Percentiles rank a stretch among this genome's conserved stretches.
Evolutionary conservation across 2,329 filamentous ascomycete species (phyloP).

Genomic region (Clarireedia homoeocarpa): DNA sequence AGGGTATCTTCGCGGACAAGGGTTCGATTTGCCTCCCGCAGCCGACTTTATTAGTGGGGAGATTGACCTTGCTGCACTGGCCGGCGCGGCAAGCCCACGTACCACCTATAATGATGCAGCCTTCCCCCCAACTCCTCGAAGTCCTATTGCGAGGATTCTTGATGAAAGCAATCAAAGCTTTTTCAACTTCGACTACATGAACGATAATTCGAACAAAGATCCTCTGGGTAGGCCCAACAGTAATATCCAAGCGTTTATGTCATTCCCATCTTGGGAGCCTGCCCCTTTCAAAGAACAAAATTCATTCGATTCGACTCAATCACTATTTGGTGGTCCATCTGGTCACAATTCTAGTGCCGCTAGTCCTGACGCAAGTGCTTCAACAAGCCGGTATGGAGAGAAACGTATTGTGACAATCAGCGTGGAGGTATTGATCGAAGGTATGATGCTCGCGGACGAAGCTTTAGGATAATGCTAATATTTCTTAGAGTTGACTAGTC

Average conservation of each 20-base stretch:
- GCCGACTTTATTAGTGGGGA: constrained; percentile 54
- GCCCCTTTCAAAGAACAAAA: not conserved
- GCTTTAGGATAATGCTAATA: not conserved
- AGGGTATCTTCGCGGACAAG: constrained; percentile 57
- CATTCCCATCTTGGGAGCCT: not conserved
- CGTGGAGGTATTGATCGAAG: constrained; percentile 25
- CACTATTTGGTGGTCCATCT: not conserved
- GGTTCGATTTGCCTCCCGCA: constrained; percentile 52
- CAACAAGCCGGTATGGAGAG: constrained; percentile 4
- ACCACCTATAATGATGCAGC: constrained; percentile 14
- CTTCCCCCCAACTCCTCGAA: constrained; percentile 19
- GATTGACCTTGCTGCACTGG: constrained; percentile 33
- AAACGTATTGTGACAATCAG: constrained; percentile 25
- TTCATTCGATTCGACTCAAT: constrained; percentile 1
- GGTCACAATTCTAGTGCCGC: not conserved
- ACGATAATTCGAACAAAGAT: not conserved
- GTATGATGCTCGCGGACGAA: constrained; percentile 20
- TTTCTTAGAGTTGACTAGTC: constrained; percentile 22
- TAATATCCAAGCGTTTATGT: not conserved
- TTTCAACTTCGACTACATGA: not conserved
- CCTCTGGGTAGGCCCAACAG: not conserved
- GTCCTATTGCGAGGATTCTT: constrained; percentile 10
- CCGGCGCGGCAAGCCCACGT: constrained; percentile 8
- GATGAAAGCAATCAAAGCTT: not conserved
- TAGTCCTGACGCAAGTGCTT: not conserved